Base-by-base conservation (phyloP, 2,329 filamentous ascomycete genomes). In the Furcasterigmium sp. region DNA sequence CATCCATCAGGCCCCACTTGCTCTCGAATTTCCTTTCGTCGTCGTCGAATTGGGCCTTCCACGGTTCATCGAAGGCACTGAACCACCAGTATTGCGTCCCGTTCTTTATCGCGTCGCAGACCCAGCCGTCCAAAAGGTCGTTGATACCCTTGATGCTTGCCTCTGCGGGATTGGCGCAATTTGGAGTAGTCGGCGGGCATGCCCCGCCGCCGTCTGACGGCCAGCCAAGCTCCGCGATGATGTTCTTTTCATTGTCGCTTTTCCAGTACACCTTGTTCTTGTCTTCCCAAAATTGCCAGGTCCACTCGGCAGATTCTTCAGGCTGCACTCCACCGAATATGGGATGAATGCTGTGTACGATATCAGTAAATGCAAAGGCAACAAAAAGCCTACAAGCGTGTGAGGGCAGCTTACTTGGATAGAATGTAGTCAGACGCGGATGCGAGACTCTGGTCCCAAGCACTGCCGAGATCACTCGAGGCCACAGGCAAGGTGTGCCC, bases 41-140 rank as follows among this genome's bases (percentile, higher is more conserved):
- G 5, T 70, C 71, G 61, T 96, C 85, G 67, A 82, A 95, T 15
- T 64, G 58, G 43, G 85, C 71, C 69, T 97, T 96, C 91, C 91
- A 97, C 3, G 90, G 90, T 72, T 97, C 91, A 60, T 97, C 91
- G 60, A 96, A 97, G 9, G 90, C 89, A 59, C 91, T 87, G 61
- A 97, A 96, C 91, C 91, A 97, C 60, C 96, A 96, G 62, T 95
- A 97, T 52, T 94, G 82, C 2, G 90, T 96, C 37, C 84, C 85
- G 56, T 95, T 95, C 19, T 69, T 70, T 49, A 96, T 66, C 10
- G 86, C 82, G 41, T 80, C 73, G 62, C 91, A 97, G 0, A 97
- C 82, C 84, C 87, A 97, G 50, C 81, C 79, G 2, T 81, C 71
- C 80, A 97, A 84, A 56, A 96, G 90, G n/a, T 70, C 73, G 59